A percentile compares a stretch with the other conserved stretches of the same genome.
Conservation (phyloP, 306 rosid genomes). For the Begonia peltatifolia region DNA sequence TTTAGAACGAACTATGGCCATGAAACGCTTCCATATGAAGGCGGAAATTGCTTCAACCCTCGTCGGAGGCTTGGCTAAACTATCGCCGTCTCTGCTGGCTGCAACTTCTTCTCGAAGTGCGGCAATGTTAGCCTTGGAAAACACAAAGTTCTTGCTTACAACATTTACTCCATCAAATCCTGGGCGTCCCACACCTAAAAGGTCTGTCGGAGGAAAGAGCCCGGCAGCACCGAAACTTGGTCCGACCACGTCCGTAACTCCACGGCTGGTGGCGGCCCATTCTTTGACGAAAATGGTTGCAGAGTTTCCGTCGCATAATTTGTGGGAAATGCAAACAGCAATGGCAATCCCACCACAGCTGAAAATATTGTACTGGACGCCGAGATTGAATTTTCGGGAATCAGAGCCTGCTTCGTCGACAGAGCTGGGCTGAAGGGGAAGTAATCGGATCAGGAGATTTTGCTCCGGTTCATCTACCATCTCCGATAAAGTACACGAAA, state of each 20-base stretch:
- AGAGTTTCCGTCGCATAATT: slow-evolving; percentile 8
- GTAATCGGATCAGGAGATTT: not conserved
- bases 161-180: slow-evolving; percentile 7
- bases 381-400: not conserved
- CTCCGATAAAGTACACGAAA: not conserved
- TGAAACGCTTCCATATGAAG: slow-evolving; percentile 23
- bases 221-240: slow-evolving; percentile 8
- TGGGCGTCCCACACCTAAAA: not conserved
- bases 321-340: slow-evolving; percentile 10
- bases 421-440: not conserved
- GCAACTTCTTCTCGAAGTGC: slow-evolving; percentile 6
- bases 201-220: slow-evolving; percentile 20
- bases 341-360: slow-evolving; percentile 8
- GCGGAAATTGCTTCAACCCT: slow-evolving; percentile 27
- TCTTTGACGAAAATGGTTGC: slow-evolving; percentile 1
- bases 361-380: slow-evolving; percentile 6
- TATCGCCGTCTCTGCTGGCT: not conserved
- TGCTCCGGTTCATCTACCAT: slow-evolving; percentile 7
- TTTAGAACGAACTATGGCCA: slow-evolving; percentile 8
- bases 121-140: slow-evolving; percentile 3
- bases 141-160: slow-evolving; percentile 12
- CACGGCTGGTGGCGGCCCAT: slow-evolving; percentile 10
- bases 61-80: slow-evolving; percentile 9
- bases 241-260: not conserved
- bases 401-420: not conserved